phyloP scores from a whole-genome alignment of 805 yeast species.

The Schwanniomyces sp. region DNA sequence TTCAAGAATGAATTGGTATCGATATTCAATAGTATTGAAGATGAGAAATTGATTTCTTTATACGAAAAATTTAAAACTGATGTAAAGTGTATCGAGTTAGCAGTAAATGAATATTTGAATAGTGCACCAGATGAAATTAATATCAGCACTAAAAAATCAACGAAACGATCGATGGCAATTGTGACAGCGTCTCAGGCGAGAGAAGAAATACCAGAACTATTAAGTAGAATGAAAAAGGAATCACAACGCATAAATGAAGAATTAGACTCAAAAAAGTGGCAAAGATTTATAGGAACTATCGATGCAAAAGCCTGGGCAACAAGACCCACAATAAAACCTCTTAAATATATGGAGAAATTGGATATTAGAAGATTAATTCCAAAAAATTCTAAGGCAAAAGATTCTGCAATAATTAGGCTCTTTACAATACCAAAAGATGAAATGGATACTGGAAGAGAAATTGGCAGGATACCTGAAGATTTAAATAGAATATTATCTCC shows the following conservation, averaged over 20 bases:
- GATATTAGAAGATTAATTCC: constrained; percentile 36
- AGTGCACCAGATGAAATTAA: constrained; percentile 25
- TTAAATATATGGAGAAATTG: constrained; percentile 45
- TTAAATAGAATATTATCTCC: constrained; percentile 67
- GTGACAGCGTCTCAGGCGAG: constrained; percentile 9
- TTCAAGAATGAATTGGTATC: constrained; percentile 13
- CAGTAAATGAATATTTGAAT: constrained; percentile 43
- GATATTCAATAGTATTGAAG: constrained; percentile 13
- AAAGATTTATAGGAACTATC: constrained; percentile 57
- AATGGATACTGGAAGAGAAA: constrained; percentile 46
- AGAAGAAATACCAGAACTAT: constrained; percentile 9
- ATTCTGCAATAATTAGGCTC: constrained; percentile 35
- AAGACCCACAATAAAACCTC: constrained; percentile 53
- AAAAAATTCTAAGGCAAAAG: constrained; percentile 20
- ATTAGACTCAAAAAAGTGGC: constrained; percentile 19
- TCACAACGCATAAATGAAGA: not conserved
- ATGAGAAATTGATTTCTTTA: constrained; percentile 7
- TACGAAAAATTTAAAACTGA: constrained; percentile 12
- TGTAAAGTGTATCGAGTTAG: constrained; percentile 12
- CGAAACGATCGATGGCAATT: constrained; percentile 2
- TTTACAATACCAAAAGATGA: constrained; percentile 18
- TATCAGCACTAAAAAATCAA: not conserved
- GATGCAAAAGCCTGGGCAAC: constrained; percentile 72
- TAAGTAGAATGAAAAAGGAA: constrained; percentile 1
- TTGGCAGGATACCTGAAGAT: constrained; percentile 76